Base-by-base conservation (phyloP, 305 asterid genomes). In the Solanum hybrid region DNA sequence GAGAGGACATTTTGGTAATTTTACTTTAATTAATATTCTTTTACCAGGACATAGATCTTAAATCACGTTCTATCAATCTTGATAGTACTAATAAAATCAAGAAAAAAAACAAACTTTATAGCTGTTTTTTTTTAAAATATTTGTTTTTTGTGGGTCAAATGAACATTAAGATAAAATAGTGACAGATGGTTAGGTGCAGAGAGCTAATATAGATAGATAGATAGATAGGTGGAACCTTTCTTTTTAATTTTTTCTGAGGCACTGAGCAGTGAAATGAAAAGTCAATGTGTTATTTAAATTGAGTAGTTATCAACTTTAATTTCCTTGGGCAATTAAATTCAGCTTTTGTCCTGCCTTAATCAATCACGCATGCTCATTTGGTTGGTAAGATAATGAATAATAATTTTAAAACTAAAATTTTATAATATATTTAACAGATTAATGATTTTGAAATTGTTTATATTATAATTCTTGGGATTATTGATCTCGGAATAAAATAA, bases 261-360 rank as follows among this genome's bases (percentile, higher is more conserved):
- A 36, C 83, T 89, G 83, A 67, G 61, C 46, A 2, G 36, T 89
- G 88, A 80, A 76, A 29, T 81, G 67, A 31, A 51, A 36, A 36
- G 34, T 37, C 83, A 36, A 28, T 89, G 75, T 26, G 31, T 1
- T 89, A 57, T 40, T 29, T 78, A 40, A 51, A 87, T 37, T n/a
- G n/a, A 31, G 82, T 87, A 39, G 87, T 84, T 85, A 89, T 90
- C 88, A 51, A 90, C 57, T 76, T 37, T 11, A 26, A 46, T 74
- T 86, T 77, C 87, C 82, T 40, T 81, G 35, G 91, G 89, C 75
- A 74, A 76, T 87, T 42, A 77, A 71, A 80, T 87, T 64, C 76
- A 39, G 77, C 89, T 87, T 87, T 87, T 82, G 91, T 91, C 84
- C 46, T 87, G 87, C 88, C 92, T 57, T 69, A 71, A 87, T 91